Evolutionary conservation across 2,329 filamentous ascomycete species (phyloP), one percentile per base, ranked within the genome.

Genomic region (Colletotrichum theobromicola): DNA sequence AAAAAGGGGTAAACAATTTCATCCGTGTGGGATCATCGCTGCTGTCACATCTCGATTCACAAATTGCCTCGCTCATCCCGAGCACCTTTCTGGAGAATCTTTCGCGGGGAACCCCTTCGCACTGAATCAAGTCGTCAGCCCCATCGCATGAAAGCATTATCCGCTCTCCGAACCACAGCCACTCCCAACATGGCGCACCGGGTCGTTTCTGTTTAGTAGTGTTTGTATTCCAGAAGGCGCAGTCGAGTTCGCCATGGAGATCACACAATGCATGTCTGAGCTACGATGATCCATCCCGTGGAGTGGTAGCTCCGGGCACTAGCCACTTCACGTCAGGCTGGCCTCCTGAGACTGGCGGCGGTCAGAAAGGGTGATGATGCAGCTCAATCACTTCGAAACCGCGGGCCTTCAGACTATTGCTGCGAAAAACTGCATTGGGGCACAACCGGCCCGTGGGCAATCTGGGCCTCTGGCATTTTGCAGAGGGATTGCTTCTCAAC

Each of bases 381-480:
- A 72, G 32, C 55, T 32, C 62, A 66, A 67, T 67, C 62, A 67
- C 72, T 66, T 62, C 42, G 61, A 71, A 74, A 55, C 53, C 61
- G 26, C 32, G 30, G 32, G 60, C 55, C 35, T 28, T n/a, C 42
- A 34, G n/a, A n/a, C 65, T 18, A 28, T 61, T 32, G 24, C 53
- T 15, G 53, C 53, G 24, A 28, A 61, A 35, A 18, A 61, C 30
- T 15, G 46, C 1, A 53, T 37, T 50, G 18, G 58, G 58, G 58
- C 60, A 34, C 37, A 60, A 35, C 62, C 72, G 35, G 62, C 68
- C 67, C n/a, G n/a, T n/a, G n/a, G n/a, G n/a, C n/a, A n/a, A 66
- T n/a, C 5, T 64, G 8, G 50, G 26, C 28, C 37, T 37, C 12
- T 21, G 13, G n/a, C n/a, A n/a, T n/a, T n/a, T 10, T 26, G 26